Evolutionary conservation across 2,329 filamentous ascomycete genomes (phyloP).

Genomic region (Polychaeton citri): DNA sequence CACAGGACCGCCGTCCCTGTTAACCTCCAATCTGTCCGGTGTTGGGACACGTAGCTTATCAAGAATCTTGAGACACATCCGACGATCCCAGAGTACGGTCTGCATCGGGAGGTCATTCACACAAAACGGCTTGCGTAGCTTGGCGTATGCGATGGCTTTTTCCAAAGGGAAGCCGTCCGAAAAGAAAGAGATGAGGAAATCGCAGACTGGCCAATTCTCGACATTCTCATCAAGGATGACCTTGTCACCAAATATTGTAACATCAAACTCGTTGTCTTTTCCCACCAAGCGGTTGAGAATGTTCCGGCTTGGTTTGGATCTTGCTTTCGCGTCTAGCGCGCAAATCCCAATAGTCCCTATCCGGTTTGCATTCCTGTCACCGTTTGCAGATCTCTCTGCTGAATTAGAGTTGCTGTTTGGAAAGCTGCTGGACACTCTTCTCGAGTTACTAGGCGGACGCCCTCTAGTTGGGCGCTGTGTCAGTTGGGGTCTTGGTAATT

Average conservation of each 20-base stretch:
- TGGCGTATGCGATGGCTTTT: conserved; percentile 92
- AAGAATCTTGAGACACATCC: conserved; percentile 74
- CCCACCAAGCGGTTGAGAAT: conserved; percentile 86
- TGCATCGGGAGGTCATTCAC: conserved; percentile 98
- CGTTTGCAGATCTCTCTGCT: conserved; percentile 51
- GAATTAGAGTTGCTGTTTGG: conserved; percentile 70
- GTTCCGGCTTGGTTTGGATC: conserved; percentile 92
- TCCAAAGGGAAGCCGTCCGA: conserved; percentile 94
- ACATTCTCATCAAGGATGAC: conserved; percentile 94
- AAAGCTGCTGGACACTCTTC: conserved; percentile 70
- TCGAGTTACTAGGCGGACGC: conserved; percentile 42
- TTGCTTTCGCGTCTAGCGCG: conserved; percentile 85
- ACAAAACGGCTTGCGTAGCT: conserved; percentile 86
- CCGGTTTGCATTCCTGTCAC: conserved; percentile 37
- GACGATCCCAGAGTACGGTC: conserved; percentile 88
- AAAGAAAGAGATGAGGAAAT: conserved; percentile 96
- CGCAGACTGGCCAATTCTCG: conserved; percentile 91
- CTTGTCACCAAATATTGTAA: conserved; percentile 96
- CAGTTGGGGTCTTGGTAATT: conserved; percentile 1
- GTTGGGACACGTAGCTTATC: conserved; percentile 85
- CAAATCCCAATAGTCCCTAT: conserved; percentile 76
- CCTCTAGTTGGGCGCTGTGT: conserved; percentile 24
- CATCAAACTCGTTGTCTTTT: conserved; percentile 87
- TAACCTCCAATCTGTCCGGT: conserved; percentile 78
- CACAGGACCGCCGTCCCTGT: conserved; percentile 76